Evolutionary conservation across 2,329 filamentous ascomycete species (phyloP).

Genomic region (Alternaria burnsii): DNA sequence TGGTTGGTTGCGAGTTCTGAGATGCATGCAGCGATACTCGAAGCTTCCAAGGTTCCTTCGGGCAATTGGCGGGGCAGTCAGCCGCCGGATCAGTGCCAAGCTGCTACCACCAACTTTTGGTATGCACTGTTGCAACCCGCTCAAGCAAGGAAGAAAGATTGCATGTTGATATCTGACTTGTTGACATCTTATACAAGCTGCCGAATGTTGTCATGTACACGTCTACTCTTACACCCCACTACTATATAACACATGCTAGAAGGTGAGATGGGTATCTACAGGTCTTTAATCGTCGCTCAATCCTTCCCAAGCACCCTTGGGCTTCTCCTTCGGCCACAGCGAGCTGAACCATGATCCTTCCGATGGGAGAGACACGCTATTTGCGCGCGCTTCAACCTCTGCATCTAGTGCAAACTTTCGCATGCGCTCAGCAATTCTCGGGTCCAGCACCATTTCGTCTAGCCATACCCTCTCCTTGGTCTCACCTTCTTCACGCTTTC

Average conservation of each 20-base stretch:
- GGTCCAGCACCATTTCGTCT: slow-evolving; percentile 76
- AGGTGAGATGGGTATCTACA: slow-evolving; percentile 30
- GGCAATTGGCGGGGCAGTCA: slow-evolving; percentile 27
- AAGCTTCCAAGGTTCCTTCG: slow-evolving; percentile 43
- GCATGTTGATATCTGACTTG: background rate
- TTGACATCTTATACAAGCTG: slow-evolving; percentile 26
- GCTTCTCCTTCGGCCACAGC: slow-evolving; percentile 45
- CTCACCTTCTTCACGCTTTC: slow-evolving; percentile 61
- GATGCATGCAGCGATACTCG: slow-evolving; percentile 24
- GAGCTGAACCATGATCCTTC: slow-evolving; percentile 40
- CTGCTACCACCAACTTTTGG: slow-evolving; percentile 2
- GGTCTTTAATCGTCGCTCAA: slow-evolving; percentile 38
- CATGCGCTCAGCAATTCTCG: slow-evolving; percentile 81
- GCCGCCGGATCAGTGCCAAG: slow-evolving; percentile 20
- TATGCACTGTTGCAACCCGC: background rate
- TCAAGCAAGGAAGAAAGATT: background rate
- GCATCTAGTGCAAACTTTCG: slow-evolving; percentile 74
- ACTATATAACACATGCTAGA: slow-evolving; percentile 30
- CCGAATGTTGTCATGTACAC: slow-evolving; percentile 37
- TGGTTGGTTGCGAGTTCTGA: slow-evolving; percentile 16
- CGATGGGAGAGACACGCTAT: slow-evolving; percentile 23
- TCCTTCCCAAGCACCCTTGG: slow-evolving; percentile 45
- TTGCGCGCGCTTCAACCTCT: slow-evolving; percentile 74
- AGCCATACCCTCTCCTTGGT: slow-evolving; percentile 73
- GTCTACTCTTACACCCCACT: slow-evolving; percentile 38